Percentiles rank a stretch among this genome's conserved stretches.
These are phyloP conservation scores for Hericium alpestre DNA, from an alignment of 768 basidiomycete species.

Conservation along the genomic window DNA sequence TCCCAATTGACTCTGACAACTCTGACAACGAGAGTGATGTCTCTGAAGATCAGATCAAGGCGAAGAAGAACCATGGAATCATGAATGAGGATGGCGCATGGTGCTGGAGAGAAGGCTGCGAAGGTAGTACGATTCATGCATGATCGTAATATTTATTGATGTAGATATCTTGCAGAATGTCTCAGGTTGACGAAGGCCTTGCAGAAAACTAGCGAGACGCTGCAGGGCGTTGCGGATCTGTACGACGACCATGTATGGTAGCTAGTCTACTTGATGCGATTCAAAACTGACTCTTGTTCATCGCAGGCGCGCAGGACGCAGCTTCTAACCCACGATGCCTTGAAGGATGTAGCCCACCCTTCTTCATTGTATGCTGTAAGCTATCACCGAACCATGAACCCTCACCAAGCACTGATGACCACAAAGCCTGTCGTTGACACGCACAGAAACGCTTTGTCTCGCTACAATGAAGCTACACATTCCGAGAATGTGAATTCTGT, in stretches of 20 bases:
- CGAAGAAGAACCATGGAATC: slow-evolving; percentile 38
- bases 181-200: slow-evolving; percentile 69
- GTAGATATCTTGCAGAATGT: slow-evolving; percentile 39
- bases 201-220: slow-evolving; percentile 61
- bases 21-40: slow-evolving; percentile 24
- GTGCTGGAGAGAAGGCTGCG: slow-evolving; percentile 78
- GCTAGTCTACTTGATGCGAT: not conserved
- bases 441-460: slow-evolving; percentile 55
- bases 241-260: slow-evolving; percentile 66
- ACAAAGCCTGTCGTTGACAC: slow-evolving; percentile 61
- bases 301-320: slow-evolving; percentile 62
- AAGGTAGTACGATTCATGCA: slow-evolving; percentile 31
- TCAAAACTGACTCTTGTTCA: slow-evolving; percentile 1
- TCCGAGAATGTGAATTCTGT: slow-evolving; percentile 23
- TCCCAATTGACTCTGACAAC: slow-evolving; percentile 35
- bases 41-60: slow-evolving; percentile 6
- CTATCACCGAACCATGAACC: too few species aligned
- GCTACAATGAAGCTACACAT: slow-evolving; percentile 47
- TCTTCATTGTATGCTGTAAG: slow-evolving; percentile 57
- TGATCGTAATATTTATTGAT: not conserved
- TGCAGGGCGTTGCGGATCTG: slow-evolving; percentile 67
- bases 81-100: slow-evolving; percentile 68
- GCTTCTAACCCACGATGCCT: slow-evolving; percentile 60
- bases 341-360: slow-evolving; percentile 72
- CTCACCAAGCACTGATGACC: not conserved